Percentiles rank a stretch among this genome's conserved stretches.
Evolutionary conservation across 2,329 filamentous ascomycete genomes (phyloP).

Genomic region (Epicoccum sorghinum): DNA sequence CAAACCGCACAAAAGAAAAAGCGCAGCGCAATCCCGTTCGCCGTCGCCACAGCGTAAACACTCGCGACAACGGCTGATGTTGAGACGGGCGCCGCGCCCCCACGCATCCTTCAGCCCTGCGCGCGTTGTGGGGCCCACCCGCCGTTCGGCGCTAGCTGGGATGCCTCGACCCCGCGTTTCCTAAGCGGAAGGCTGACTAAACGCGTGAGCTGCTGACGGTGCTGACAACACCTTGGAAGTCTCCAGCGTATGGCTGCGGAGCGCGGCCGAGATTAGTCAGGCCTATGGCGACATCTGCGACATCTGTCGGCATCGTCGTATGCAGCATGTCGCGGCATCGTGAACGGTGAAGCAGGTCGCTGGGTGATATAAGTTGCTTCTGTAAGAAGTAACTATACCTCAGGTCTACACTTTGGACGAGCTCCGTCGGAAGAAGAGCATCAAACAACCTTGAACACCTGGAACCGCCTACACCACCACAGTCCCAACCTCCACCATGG

Average conservation of each 20-base stretch:
- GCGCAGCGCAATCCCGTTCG: conserved; percentile 9
- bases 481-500: too few species aligned
- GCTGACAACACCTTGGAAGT: neutral
- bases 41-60: too few species aligned
- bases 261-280: conserved; percentile 17
- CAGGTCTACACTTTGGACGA: too few species aligned
- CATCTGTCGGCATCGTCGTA: conserved; percentile 1
- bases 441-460: too few species aligned
- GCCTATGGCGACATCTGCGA: conserved; percentile 13
- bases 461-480: neutral
- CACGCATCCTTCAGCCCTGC: neutral
- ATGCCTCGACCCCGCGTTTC: conserved; percentile 2
- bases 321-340: neutral
- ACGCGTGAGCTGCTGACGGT: neutral
- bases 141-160: neutral
- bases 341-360: neutral
- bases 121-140: neutral
- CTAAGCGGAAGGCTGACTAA: too few species aligned
- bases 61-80: too few species aligned
- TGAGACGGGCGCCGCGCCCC: neutral
- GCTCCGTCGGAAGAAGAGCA: too few species aligned
- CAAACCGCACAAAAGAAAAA: neutral
- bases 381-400: too few species aligned
- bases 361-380: too few species aligned
- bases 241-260: neutral